These are phyloP conservation scores for Chlorophyllum brunneum DNA, from an alignment of 768 basidiomycete species.

Conservation along the genomic window DNA sequence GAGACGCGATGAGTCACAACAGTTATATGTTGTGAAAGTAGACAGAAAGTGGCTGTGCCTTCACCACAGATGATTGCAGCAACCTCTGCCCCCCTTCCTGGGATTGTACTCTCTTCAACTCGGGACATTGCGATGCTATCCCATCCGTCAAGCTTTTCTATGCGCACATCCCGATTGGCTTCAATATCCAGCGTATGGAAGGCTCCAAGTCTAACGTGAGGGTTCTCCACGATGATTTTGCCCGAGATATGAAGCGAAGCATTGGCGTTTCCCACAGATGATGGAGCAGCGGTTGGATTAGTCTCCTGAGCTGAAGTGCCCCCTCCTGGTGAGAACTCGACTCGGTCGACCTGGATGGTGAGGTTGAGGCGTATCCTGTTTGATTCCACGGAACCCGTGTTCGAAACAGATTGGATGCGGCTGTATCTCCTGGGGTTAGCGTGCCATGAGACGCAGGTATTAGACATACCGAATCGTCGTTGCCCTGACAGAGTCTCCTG, in stretches of 20 bases:
- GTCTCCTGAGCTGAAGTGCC: slow-evolving; percentile 31
- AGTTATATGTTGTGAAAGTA: slow-evolving; percentile 97
- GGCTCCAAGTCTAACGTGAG: slow-evolving; percentile 87
- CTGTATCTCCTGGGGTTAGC: slow-evolving; percentile 31
- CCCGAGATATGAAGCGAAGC: slow-evolving; percentile 84
- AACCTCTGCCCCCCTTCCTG: slow-evolving; percentile 95
- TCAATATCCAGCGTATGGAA: slow-evolving; percentile 95
- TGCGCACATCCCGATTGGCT: slow-evolving; percentile 82
- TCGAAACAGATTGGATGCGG: slow-evolving; percentile 83
- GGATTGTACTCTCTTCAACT: slow-evolving; percentile 83
- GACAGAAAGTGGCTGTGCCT: slow-evolving; percentile 90
- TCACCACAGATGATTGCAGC: slow-evolving; percentile 96
- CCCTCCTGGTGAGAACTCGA: slow-evolving; percentile 74
- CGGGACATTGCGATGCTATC: slow-evolving; percentile 83
- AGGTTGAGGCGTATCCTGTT: slow-evolving; percentile 83
- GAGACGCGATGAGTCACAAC: slow-evolving; percentile 88
- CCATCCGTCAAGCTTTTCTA: slow-evolving; percentile 88
- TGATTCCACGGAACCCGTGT: slow-evolving; percentile 93
- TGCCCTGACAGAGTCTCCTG: slow-evolving; percentile 84
- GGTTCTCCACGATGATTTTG: slow-evolving; percentile 80
- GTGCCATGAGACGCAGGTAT: neutral
- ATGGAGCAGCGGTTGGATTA: slow-evolving; percentile 30
- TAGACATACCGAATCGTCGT: slow-evolving; percentile 69
- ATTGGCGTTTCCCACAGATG: slow-evolving; percentile 28
- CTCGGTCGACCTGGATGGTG: slow-evolving; percentile 73